Evolutionary conservation across 129 eudicot species (phyloP), one percentile per base, ranked within the genome.

Genomic region (Ambrosia trifida): DNA sequence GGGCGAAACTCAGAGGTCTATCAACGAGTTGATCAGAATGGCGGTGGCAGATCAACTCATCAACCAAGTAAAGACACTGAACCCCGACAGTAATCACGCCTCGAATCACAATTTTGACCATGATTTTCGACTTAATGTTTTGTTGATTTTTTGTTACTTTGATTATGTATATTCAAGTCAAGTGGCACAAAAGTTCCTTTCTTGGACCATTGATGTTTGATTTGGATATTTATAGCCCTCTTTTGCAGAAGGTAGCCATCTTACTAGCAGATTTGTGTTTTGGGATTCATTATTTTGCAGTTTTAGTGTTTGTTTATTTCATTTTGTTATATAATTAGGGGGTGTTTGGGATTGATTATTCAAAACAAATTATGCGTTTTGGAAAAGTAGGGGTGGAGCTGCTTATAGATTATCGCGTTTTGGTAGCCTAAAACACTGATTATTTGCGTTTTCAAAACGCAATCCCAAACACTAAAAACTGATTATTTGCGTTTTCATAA

Each of bases 21-120:
- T 50, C 80, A 78, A 19, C 83, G 92, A 36, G 88, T 84, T 64
- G 83, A 84, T 59, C 83, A 70, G 32, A 84, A 76, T 45, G 82
- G 85, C 11, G 58, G 75, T 45, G 75, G 83, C 36, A 66, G 70
- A 81, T 51, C 43, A 64, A 56, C 56, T 46, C 80, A 76, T 75
- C 83, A 72, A 65, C 61, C 78, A 28, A 76, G 76, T 80, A 83
- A 83, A 75, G 51, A 54, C n/a, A 17, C 77, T 3, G 76, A 56
- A 4, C 20, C 72, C 3, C 9, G 59, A 59, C 60, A 73, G 64
- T 68, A 69, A 62, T 64, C 17, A 16, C 30, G 52, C 60, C 52
- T 51, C n/a, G 1, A 20, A 77, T 63, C 76, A 58, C 60, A 77
- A 41, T 81, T 81, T 81, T 81, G 78, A 75, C 84, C 83, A 61